Conservation (phyloP, 2,329 filamentous ascomycete genomes). For the Chrysoporthe puriensis region DNA sequence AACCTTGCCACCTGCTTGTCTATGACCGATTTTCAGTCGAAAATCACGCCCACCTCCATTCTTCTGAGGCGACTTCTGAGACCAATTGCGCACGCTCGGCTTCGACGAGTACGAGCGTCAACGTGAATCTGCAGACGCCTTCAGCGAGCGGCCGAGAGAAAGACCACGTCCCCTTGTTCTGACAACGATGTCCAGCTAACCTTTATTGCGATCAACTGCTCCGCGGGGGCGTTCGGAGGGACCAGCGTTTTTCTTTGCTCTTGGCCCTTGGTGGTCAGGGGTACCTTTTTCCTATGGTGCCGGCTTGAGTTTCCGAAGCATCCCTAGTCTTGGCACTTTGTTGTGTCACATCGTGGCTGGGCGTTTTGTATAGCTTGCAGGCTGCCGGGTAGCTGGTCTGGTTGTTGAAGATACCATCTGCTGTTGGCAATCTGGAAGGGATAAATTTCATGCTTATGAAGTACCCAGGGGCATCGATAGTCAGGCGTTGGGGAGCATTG, state of each 20-base stretch:
- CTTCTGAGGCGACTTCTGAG: background rate
- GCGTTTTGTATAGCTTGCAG: background rate
- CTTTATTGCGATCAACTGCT: background rate
- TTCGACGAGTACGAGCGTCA: background rate
- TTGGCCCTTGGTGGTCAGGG: background rate
- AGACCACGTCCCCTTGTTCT: constrained; percentile 8
- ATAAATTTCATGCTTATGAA: background rate
- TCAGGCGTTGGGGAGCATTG: constrained; percentile 21
- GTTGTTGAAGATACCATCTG: constrained; percentile 22
- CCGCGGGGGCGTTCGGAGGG: background rate
- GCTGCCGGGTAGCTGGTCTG: constrained; percentile 6
- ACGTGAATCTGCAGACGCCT: background rate
- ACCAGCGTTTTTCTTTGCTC: background rate
- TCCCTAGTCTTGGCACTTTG: constrained; percentile 8
- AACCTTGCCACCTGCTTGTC: constrained; percentile 10
- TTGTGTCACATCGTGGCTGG: background rate
- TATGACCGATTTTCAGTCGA: background rate
- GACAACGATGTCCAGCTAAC: constrained; percentile 14
- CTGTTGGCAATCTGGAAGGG: constrained; percentile 12
- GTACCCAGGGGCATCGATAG: background rate
- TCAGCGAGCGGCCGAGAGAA: background rate
- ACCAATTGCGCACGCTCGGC: background rate
- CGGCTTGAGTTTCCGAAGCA: background rate
- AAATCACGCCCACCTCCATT: background rate
- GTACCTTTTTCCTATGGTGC: background rate